Percentiles rank a stretch among this genome's conserved stretches.
These are phyloP conservation scores for Chalara sp. DNA, from an alignment of 2,329 filamentous ascomycete species.

Conservation along the genomic window DNA sequence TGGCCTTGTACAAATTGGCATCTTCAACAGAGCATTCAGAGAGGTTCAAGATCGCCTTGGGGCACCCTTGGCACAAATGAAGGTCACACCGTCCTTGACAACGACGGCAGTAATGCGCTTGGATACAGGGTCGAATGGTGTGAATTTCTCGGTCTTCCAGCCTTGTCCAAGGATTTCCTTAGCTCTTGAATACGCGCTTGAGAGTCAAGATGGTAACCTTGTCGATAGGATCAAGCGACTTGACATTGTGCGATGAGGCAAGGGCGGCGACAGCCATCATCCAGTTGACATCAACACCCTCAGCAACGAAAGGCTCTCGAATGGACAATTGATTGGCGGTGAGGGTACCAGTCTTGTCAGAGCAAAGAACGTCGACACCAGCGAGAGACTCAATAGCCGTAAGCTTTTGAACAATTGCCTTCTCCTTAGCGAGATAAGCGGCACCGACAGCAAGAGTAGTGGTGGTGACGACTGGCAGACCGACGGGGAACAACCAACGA, in stretches of 20 bases:
- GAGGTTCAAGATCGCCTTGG: constrained; percentile 66
- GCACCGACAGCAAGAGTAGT: constrained; percentile 72
- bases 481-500: constrained; percentile 72
- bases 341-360: constrained; percentile 75
- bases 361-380: constrained; percentile 73
- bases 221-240: constrained; percentile 72
- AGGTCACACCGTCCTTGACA: constrained; percentile 62
- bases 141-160: constrained; percentile 74
- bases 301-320: constrained; percentile 69
- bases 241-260: constrained; percentile 72
- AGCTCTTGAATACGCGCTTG: constrained; percentile 67
- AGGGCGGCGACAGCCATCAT: constrained; percentile 78
- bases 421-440: constrained; percentile 69
- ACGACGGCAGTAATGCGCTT: constrained; percentile 71
- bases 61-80: constrained; percentile 70
- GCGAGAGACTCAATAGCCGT: constrained; percentile 72
- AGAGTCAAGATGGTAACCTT: constrained; percentile 73
- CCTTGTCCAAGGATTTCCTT: constrained; percentile 68
- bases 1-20: constrained; percentile 61
- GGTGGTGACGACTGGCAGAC: constrained; percentile 73
- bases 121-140: constrained; percentile 71
- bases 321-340: constrained; percentile 71
- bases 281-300: constrained; percentile 75
- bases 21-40: constrained; percentile 61
- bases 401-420: constrained; percentile 74